Percentiles rank a stretch among this genome's conserved stretches.
phyloP scores from a whole-genome alignment of 2,329 filamentous ascomycete species.

The Monilinia polystroma region DNA sequence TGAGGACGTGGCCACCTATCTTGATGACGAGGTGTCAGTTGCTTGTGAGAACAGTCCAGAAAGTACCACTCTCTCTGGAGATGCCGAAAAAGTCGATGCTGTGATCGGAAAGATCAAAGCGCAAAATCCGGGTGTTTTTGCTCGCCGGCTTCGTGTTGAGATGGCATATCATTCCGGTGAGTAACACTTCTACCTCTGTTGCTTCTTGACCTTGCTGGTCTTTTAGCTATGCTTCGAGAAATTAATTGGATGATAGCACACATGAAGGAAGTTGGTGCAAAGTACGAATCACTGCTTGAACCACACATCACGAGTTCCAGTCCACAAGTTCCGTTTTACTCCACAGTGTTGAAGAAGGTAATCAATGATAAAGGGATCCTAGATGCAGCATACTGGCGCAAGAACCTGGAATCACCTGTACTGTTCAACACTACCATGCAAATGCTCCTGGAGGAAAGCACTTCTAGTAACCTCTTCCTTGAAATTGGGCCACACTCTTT shows the following conservation, averaged over 20 bases:
- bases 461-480: background rate
- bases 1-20: background rate
- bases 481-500: slow-evolving; percentile 5
- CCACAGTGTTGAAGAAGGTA: background rate
- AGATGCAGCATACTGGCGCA: background rate
- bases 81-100: background rate
- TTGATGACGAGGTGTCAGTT: background rate
- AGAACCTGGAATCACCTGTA: slow-evolving; percentile 3
- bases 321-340: slow-evolving; percentile 5
- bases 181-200: no score
- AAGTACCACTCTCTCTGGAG: slow-evolving; percentile 9
- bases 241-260: background rate
- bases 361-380: background rate
- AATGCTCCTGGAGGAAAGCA: background rate
- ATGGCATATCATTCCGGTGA: slow-evolving; percentile 45
- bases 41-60: slow-evolving; percentile 1
- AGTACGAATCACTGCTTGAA: background rate
- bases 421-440: background rate
- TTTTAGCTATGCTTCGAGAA: no score
- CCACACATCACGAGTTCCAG: background rate
- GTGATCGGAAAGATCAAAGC: slow-evolving; percentile 1
- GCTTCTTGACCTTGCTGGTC: no score
- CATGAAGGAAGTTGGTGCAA: background rate
- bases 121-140: slow-evolving; percentile 33
- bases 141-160: slow-evolving; percentile 40